These are phyloP conservation scores for Didymellaceae sp. DNA, from an alignment of 2,329 filamentous ascomycete species.

Conservation along the genomic window DNA sequence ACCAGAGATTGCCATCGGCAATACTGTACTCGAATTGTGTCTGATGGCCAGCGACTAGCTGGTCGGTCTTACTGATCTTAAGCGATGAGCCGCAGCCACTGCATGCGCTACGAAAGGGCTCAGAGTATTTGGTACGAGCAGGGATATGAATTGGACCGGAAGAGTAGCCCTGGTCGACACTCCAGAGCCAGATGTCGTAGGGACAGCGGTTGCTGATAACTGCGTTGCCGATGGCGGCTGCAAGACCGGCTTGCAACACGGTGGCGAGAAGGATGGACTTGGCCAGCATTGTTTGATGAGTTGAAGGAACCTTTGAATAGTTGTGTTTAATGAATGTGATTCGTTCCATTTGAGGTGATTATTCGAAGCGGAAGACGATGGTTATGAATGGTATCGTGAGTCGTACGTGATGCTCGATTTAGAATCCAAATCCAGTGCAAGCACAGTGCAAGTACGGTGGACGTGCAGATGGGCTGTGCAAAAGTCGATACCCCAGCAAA, in stretches of 20 bases:
- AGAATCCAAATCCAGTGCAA: too few species aligned
- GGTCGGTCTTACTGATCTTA: conserved; percentile 35
- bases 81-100: conserved; percentile 29
- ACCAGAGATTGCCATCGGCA: conserved; percentile 27
- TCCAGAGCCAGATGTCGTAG: conserved; percentile 38
- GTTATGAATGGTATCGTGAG: neutral
- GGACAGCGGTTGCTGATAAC: conserved; percentile 34
- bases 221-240: conserved; percentile 29
- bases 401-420: too few species aligned
- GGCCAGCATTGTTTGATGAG: conserved; percentile 23
- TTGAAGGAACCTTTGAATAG: neutral
- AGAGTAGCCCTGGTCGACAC: conserved; percentile 20
- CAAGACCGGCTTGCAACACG: conserved; percentile 27
- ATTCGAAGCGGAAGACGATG: neutral
- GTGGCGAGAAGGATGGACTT: conserved; percentile 24
- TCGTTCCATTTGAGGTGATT: neutral
- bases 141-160: conserved; percentile 22
- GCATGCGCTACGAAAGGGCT: conserved; percentile 26
- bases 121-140: conserved; percentile 26
- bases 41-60: conserved; percentile 26
- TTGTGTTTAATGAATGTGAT: neutral
- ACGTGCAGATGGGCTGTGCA: too few species aligned
- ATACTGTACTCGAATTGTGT: conserved; percentile 41
- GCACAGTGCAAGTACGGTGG: too few species aligned
- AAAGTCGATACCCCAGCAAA: too few species aligned